Evolutionary conservation across 2,329 filamentous ascomycete genomes (phyloP).

Genomic region (Fusarium denticulatum): DNA sequence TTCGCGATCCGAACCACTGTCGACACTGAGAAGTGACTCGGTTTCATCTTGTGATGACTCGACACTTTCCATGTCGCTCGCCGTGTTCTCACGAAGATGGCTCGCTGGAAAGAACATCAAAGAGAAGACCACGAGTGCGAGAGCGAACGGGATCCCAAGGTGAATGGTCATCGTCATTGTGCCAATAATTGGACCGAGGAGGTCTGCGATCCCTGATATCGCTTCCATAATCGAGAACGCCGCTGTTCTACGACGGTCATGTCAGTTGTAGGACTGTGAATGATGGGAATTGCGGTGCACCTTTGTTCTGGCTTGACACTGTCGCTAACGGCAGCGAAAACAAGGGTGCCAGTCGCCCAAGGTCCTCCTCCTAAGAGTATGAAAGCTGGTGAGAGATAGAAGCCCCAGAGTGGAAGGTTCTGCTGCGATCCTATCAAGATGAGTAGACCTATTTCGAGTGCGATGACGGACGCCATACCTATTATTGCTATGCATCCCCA

Average conservation of each 20-base stretch:
- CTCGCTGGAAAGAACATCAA: background rate
- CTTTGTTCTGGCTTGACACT: slow-evolving; percentile 4
- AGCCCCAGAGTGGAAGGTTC: background rate
- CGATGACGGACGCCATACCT: background rate
- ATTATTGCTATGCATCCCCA: background rate
- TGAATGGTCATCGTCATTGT: background rate
- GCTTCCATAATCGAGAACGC: slow-evolving; percentile 2
- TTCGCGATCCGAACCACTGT: background rate
- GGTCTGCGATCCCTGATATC: background rate
- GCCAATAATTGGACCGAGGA: background rate
- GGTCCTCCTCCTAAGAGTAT: background rate
- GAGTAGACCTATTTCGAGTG: too few species aligned
- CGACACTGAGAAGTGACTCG: background rate
- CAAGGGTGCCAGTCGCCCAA: background rate
- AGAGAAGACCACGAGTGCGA: background rate
- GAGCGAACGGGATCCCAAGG: background rate
- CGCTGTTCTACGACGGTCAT: background rate
- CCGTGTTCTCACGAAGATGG: background rate
- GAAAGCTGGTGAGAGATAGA: slow-evolving; percentile 1
- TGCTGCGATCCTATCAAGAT: background rate
- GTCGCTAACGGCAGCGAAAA: background rate
- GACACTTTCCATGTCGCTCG: background rate
- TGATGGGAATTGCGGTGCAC: accelerated
- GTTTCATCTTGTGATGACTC: background rate
- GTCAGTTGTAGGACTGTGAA: accelerated